These are phyloP conservation scores for Hypomyces perniciosus DNA, from an alignment of 2,329 filamentous ascomycete species.

Conservation along the genomic window DNA sequence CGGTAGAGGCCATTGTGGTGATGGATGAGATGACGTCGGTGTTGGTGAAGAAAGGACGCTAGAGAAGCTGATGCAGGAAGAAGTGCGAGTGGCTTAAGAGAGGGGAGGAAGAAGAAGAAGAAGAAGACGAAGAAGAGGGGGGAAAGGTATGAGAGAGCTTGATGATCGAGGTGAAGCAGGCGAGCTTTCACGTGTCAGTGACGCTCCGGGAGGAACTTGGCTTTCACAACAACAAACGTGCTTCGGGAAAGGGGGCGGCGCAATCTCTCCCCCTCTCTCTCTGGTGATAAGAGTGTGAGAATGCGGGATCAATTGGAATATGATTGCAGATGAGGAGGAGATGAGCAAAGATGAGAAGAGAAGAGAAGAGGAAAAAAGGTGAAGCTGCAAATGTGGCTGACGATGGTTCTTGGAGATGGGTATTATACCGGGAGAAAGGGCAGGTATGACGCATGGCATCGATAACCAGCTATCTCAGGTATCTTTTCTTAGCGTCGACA, in stretches of 20 bases:
- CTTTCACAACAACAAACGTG: too few relatives aligned
- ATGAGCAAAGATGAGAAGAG: not conserved
- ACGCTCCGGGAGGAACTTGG: not conserved
- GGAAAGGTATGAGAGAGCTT: not conserved
- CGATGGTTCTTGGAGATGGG: constrained; percentile 3
- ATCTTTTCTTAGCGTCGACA: not conserved
- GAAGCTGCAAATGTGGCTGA: constrained; percentile 4
- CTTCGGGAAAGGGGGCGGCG: too few relatives aligned
- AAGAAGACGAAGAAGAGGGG: not conserved
- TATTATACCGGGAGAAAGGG: not conserved
- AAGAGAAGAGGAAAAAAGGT: not conserved
- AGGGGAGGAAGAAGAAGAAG: not conserved
- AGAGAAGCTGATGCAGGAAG: not conserved
- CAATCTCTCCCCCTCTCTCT: too few relatives aligned
- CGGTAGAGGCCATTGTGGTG: constrained; percentile 57
- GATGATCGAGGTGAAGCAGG: not conserved
- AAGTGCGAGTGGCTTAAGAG: not conserved
- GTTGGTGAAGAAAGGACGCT: constrained; percentile 12
- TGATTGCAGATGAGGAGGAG: not conserved
- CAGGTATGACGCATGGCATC: constrained; percentile 6
- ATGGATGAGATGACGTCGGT: constrained; percentile 11
- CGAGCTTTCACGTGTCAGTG: constrained; percentile 31
- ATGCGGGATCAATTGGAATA: not conserved
- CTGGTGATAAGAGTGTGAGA: too few relatives aligned
- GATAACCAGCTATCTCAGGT: not conserved